phyloP scores from a whole-genome alignment of 495 filamentous ascomycete genomes.

The Chaetomium tenue region DNA sequence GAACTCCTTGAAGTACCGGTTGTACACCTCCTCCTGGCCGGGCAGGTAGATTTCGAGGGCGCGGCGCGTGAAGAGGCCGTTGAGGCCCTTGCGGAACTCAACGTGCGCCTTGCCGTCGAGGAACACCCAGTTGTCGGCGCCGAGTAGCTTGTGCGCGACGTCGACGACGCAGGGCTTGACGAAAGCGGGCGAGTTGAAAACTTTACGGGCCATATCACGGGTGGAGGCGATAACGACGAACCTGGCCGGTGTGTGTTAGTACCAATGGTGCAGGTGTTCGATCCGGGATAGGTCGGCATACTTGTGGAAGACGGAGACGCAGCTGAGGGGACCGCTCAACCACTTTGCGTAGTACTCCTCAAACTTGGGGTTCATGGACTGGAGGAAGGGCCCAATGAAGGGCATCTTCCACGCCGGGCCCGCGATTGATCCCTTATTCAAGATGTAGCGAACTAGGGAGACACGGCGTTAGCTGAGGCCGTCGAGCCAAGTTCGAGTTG shows the following conservation, averaged over 20 bases:
- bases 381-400: slow-evolving; percentile 92
- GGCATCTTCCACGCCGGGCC: slow-evolving; percentile 84
- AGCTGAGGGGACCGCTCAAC: slow-evolving; percentile 85
- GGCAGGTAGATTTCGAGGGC: slow-evolving; percentile 87
- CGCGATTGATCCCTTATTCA: slow-evolving; percentile 78
- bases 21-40: slow-evolving; percentile 87
- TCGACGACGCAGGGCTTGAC: slow-evolving; percentile 98
- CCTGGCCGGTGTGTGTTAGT: slow-evolving; percentile 45
- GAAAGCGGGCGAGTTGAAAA: slow-evolving; percentile 90
- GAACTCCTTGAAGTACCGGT: slow-evolving; percentile 78
- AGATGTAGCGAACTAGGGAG: slow-evolving; percentile 73
- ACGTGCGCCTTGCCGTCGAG: slow-evolving; percentile 93
- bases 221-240: slow-evolving; percentile 97
- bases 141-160: slow-evolving; percentile 89
- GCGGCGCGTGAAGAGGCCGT: slow-evolving; percentile 88
- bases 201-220: slow-evolving; percentile 92
- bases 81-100: slow-evolving; percentile 95
- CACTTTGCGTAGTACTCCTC: slow-evolving; percentile 88
- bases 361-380: slow-evolving; percentile 91
- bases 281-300: slow-evolving; percentile 46
- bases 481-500: background rate
- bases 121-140: slow-evolving; percentile 94
- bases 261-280: background rate
- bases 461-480: slow-evolving; percentile 14
- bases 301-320: slow-evolving; percentile 99